A percentile compares a stretch with the other conserved stretches of the same genome.
These are phyloP conservation scores for Saccharomycopsis vini DNA, from an alignment of 805 yeast species.

Conservation along the genomic window DNA sequence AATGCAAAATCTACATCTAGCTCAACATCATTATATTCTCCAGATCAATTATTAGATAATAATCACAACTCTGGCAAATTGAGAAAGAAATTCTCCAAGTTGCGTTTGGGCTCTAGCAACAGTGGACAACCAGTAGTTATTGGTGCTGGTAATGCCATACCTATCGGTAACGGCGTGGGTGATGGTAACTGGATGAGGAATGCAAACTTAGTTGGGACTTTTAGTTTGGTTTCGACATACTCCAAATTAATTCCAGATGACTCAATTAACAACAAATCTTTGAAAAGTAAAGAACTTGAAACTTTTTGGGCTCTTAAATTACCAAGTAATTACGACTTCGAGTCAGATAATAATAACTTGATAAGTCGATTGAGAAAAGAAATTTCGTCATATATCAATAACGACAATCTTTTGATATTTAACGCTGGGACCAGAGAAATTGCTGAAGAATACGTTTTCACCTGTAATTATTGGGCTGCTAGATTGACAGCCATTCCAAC, in stretches of 20 bases:
- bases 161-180: conserved; percentile 29
- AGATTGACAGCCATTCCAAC: conserved; percentile 72
- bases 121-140: conserved; percentile 14
- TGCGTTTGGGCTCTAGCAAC: conserved; percentile 12
- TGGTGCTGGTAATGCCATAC: conserved; percentile 22
- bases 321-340: conserved; percentile 34
- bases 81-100: conserved; percentile 17
- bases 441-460: conserved; percentile 61
- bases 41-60: background rate
- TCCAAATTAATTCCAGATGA: conserved; percentile 37
- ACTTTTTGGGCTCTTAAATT: conserved; percentile 48
- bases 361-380: conserved; percentile 14
- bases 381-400: conserved; percentile 15
- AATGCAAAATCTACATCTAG: conserved; percentile 20
- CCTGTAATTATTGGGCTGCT: conserved; percentile 89
- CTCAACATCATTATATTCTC: conserved; percentile 19
- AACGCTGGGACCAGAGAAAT: conserved; percentile 58
- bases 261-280: conserved; percentile 23
- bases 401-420: conserved; percentile 41
- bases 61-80: conserved; percentile 6
- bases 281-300: conserved; percentile 27
- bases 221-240: conserved; percentile 43
- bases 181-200: conserved; percentile 65
- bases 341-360: conserved; percentile 18
- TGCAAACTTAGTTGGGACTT: conserved; percentile 48